These are phyloP conservation scores for Chytridium lagenaria DNA, from an alignment of 371 early-diverging fungal species.

Conservation along the genomic window DNA sequence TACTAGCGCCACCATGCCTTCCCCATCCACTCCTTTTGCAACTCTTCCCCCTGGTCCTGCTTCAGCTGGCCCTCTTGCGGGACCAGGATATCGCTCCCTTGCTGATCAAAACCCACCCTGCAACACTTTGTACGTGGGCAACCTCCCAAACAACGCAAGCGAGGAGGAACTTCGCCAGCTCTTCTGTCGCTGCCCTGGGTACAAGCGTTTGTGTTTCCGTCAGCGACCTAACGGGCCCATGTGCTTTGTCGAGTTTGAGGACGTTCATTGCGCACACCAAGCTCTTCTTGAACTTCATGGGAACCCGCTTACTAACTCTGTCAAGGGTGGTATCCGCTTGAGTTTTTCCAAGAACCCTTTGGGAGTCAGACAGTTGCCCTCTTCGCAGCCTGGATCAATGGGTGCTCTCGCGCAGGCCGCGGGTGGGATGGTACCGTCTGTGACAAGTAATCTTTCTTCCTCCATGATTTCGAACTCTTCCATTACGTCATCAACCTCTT, in stretches of 20 bases:
- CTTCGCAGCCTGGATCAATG: not conserved
- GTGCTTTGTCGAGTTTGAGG: slow-evolving; percentile 86
- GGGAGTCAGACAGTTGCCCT: slow-evolving; percentile 64
- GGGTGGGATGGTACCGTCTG: not conserved
- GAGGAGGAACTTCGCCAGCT: slow-evolving; percentile 83
- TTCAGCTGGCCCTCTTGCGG: slow-evolving; percentile 28
- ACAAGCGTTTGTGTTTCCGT: slow-evolving; percentile 83
- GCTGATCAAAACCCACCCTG: slow-evolving; percentile 94
- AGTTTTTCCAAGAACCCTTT: slow-evolving; percentile 95
- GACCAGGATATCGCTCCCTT: slow-evolving; percentile 35
- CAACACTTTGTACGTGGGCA: slow-evolving; percentile 97
- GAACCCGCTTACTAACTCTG: slow-evolving; percentile 76
- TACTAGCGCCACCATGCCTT: slow-evolving; percentile 12
- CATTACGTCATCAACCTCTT: no score
- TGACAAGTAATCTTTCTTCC: not conserved
- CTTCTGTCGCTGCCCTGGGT: slow-evolving; percentile 80
- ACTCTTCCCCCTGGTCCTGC: slow-evolving; percentile 25
- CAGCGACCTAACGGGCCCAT: slow-evolving; percentile 85
- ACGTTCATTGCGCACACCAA: slow-evolving; percentile 81
- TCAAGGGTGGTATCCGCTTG: slow-evolving; percentile 90
- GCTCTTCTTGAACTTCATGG: slow-evolving; percentile 86
- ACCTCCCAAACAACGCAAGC: slow-evolving; percentile 79
- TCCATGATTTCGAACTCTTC: no score
- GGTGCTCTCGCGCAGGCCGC: not conserved
- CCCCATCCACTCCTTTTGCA: slow-evolving; percentile 21